phyloP scores from a whole-genome alignment of 192 early-diverging fungal genomes.

The Coemansia sp. region DNA sequence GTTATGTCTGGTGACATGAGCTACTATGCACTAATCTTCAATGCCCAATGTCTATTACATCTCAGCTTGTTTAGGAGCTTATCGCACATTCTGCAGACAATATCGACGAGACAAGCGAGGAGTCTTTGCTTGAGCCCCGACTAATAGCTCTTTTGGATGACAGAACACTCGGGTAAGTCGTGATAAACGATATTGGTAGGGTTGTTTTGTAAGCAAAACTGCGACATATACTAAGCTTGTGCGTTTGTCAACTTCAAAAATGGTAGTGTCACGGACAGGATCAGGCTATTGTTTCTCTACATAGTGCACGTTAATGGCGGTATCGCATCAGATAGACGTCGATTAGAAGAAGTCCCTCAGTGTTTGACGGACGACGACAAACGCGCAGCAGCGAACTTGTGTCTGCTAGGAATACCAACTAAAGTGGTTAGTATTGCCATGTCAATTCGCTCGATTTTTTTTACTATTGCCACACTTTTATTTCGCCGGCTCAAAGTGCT shows the following conservation, averaged over 20 bases:
- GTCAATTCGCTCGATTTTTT: neutral
- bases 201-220: too few relatives aligned
- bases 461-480: neutral
- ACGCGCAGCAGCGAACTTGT: slow-evolving; percentile 37
- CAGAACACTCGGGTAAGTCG: slow-evolving; percentile 34
- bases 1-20: neutral
- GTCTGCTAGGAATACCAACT: slow-evolving; percentile 38
- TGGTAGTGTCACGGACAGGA: slow-evolving; percentile 39
- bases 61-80: slow-evolving; percentile 6
- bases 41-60: neutral
- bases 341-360: slow-evolving; percentile 49
- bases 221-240: neutral
- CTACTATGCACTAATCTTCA: neutral
- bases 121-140: slow-evolving; percentile 29
- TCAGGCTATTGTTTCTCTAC: slow-evolving; percentile 48
- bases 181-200: too few relatives aligned
- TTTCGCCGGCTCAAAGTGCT: neutral
- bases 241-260: neutral
- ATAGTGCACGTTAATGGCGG: slow-evolving; percentile 42
- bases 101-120: slow-evolving; percentile 17
- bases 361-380: slow-evolving; percentile 50
- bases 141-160: slow-evolving; percentile 48
- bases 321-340: slow-evolving; percentile 34
- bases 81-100: slow-evolving; percentile 13
- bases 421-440: slow-evolving; percentile 26